A percentile compares a stretch with the other conserved stretches of the same genome.
Evolutionary conservation across 495 filamentous ascomycete species (phyloP).

Genomic region (Hypoxylon lenormandii): DNA sequence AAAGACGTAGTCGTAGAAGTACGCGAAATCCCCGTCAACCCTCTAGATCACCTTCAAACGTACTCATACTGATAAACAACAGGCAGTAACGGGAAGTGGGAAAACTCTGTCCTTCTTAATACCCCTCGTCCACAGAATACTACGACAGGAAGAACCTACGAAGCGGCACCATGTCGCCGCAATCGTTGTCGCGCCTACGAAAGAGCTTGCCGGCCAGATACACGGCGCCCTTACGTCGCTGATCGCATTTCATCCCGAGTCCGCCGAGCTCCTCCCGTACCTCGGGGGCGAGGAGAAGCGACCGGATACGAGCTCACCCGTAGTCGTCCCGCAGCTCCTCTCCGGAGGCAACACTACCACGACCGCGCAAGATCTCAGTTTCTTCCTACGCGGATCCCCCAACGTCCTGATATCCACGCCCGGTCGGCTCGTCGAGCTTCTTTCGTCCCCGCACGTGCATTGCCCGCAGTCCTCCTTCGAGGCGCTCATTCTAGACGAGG

Average conservation of each 20-base stretch:
- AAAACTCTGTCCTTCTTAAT: slow-evolving; percentile 94
- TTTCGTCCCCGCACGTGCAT: slow-evolving; percentile 91
- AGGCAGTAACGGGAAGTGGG: slow-evolving; percentile 92
- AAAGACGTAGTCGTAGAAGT: slow-evolving; percentile 96
- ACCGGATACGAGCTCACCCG: slow-evolving; percentile 63
- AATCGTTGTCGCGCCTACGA: slow-evolving; percentile 91
- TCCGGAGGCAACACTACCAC: slow-evolving; percentile 81
- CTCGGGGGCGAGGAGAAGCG: slow-evolving; percentile 65
- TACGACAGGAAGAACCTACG: slow-evolving; percentile 75
- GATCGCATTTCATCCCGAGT: slow-evolving; percentile 82
- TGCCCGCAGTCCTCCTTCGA: slow-evolving; percentile 89
- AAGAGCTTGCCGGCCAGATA: slow-evolving; percentile 92
- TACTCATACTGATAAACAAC: slow-evolving; percentile 11
- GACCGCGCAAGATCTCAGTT: slow-evolving; percentile 83
- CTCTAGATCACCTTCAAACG: background rate
- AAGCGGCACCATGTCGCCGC: slow-evolving; percentile 90
- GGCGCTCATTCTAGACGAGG: slow-evolving; percentile 91
- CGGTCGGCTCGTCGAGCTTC: slow-evolving; percentile 85
- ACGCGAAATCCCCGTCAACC: background rate
- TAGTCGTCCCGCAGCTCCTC: slow-evolving; percentile 85
- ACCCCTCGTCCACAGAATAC: slow-evolving; percentile 84
- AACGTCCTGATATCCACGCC: slow-evolving; percentile 91
- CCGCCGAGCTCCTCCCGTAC: slow-evolving; percentile 69
- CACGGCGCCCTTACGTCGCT: slow-evolving; percentile 81
- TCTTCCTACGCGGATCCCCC: slow-evolving; percentile 80